Evolutionary conservation across 2,329 filamentous ascomycete species (phyloP).

Genomic region (Cercospora sojina): DNA sequence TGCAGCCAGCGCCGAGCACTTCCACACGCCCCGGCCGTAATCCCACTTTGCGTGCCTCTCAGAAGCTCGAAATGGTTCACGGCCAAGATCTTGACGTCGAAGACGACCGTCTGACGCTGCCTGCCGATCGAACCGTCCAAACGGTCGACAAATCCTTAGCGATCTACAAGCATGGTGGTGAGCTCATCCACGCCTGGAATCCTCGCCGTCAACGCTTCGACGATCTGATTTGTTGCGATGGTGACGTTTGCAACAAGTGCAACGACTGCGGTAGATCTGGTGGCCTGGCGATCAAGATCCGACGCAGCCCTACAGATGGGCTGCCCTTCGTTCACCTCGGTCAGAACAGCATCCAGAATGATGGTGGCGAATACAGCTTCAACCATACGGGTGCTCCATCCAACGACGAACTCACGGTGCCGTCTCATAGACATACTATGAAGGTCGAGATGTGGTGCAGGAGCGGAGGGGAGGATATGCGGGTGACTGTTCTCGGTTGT

Average conservation of each 20-base stretch:
- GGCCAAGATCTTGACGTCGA: not conserved
- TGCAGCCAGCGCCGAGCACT: not conserved
- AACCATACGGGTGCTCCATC: not conserved
- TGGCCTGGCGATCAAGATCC: not conserved
- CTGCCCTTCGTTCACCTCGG: slow-evolving; percentile 9
- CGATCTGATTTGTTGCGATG: not conserved
- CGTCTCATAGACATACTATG: not conserved
- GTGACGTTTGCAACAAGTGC: not conserved
- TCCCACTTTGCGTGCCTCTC: not conserved
- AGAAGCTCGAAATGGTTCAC: not conserved
- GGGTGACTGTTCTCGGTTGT: not conserved
- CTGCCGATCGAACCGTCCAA: not conserved
- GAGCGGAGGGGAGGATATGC: not conserved
- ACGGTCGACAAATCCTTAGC: not conserved
- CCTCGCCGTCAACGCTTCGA: not conserved
- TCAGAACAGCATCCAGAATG: not conserved
- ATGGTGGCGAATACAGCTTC: not conserved
- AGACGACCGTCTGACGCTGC: not conserved
- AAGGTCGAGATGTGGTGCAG: not conserved
- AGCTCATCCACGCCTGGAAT: not conserved
- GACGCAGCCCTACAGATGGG: not conserved
- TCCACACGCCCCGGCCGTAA: not conserved
- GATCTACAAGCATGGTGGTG: not conserved
- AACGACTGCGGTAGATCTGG: not conserved
- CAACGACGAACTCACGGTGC: not conserved